Evolutionary conservation across 108 stramenopile genomes (phyloP).

Genomic region (Nitzschia putrida): DNA sequence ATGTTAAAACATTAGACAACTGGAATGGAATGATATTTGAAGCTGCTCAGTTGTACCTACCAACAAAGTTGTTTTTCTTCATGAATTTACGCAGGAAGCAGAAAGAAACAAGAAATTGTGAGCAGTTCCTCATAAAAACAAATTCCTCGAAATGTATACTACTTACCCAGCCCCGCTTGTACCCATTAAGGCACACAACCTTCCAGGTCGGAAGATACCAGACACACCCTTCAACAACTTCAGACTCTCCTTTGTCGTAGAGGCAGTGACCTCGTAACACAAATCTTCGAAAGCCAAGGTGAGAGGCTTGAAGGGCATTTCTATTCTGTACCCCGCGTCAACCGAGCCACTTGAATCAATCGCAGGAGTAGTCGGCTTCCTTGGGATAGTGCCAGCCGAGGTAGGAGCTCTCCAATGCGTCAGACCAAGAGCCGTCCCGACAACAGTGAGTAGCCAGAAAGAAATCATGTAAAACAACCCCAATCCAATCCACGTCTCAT

Average conservation of each 20-base stretch:
- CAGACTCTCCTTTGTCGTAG: slow-evolving; percentile 49
- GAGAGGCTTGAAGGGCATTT: slow-evolving; percentile 57
- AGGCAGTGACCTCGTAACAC: slow-evolving; percentile 59
- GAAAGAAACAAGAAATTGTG: slow-evolving; percentile 12
- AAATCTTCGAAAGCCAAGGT: slow-evolving; percentile 63
- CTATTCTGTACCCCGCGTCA: slow-evolving; percentile 28
- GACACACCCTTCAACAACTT: slow-evolving; percentile 54
- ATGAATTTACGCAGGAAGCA: background rate
- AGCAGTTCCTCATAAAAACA: background rate
- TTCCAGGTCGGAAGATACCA: slow-evolving; percentile 55
- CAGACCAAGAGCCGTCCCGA: slow-evolving; percentile 44
- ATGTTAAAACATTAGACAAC: background rate
- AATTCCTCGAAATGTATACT: background rate
- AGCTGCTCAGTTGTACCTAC: slow-evolving; percentile 3
- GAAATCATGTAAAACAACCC: slow-evolving; percentile 50
- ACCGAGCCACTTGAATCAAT: slow-evolving; percentile 10
- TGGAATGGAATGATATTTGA: background rate
- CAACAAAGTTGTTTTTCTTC: slow-evolving; percentile 37
- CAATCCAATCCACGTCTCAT: slow-evolving; percentile 54
- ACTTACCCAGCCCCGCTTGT: slow-evolving; percentile 45
- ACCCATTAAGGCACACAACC: slow-evolving; percentile 67
- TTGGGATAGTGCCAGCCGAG: background rate
- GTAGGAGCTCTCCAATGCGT: slow-evolving; percentile 12
- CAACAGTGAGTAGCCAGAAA: slow-evolving; percentile 35
- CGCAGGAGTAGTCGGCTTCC: background rate